Percentiles rank a stretch among this genome's conserved stretches.
These are phyloP conservation scores for Noccaea caerulescens DNA, from an alignment of 345 rosid species.

Conservation along the genomic window DNA sequence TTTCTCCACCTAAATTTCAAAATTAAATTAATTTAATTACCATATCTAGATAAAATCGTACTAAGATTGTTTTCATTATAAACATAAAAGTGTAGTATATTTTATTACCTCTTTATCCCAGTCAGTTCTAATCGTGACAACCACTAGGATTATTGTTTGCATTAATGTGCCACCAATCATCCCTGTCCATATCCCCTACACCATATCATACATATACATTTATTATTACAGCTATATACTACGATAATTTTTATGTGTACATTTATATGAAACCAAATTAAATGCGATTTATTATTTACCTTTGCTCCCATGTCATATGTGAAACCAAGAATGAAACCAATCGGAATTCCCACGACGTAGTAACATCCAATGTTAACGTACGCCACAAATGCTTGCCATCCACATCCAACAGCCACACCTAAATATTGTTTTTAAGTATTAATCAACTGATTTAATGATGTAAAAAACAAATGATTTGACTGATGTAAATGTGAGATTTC, in stretches of 20 bases:
- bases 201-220: slow-evolving; percentile 8
- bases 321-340: slow-evolving; percentile 67
- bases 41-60: slow-evolving; percentile 12
- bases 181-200: slow-evolving; percentile 69
- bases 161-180: slow-evolving; percentile 68
- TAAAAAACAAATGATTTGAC: background rate
- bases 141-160: slow-evolving; percentile 58
- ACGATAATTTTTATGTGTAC: background rate
- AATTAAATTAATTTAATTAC: background rate
- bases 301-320: slow-evolving; percentile 58
- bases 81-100: background rate
- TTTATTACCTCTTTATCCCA: slow-evolving; percentile 63
- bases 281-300: slow-evolving; percentile 41
- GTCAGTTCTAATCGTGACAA: slow-evolving; percentile 56
- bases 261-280: background rate
- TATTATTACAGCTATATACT: slow-evolving; percentile 20
- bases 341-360: slow-evolving; percentile 63
- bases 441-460: background rate
- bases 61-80: background rate
- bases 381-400: slow-evolving; percentile 91
- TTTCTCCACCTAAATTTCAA: slow-evolving; percentile 64
- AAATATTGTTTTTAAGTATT: too few relatives aligned
- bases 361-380: slow-evolving; percentile 80
- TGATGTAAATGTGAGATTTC: background rate
- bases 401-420: slow-evolving; percentile 85